phyloP scores from a whole-genome alignment of 805 yeast species.

The Diddensiella santjacobensis region DNA sequence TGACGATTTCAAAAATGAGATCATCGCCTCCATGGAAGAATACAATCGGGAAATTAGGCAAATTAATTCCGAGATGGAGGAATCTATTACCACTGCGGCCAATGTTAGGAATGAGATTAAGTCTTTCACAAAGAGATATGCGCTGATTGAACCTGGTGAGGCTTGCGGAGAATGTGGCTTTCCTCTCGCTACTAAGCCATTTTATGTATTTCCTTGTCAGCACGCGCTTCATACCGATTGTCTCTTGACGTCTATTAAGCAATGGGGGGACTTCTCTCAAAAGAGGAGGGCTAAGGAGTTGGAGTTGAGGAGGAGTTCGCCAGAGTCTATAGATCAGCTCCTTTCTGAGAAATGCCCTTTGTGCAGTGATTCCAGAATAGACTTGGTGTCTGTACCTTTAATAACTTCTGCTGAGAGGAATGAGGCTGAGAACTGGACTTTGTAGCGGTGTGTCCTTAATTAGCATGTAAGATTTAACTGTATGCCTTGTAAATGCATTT shows the following conservation, averaged over 20 bases:
- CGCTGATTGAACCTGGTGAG: conserved; percentile 76
- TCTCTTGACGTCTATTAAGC: conserved; percentile 55
- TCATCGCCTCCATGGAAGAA: conserved; percentile 71
- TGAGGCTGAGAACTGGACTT: conserved; percentile 10
- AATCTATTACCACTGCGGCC: conserved; percentile 56
- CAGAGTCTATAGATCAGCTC: conserved; percentile 42
- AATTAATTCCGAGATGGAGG: conserved; percentile 70
- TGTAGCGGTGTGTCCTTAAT: too few relatives aligned
- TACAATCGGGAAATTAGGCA: conserved; percentile 64
- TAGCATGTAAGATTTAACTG: background rate
- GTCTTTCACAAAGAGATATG: conserved; percentile 48
- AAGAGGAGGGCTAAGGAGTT: conserved; percentile 58
- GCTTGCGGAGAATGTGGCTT: conserved; percentile 71
- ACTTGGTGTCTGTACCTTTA: conserved; percentile 64
- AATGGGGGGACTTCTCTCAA: conserved; percentile 62
- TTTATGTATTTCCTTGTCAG: conserved; percentile 81
- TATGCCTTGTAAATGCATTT: background rate
- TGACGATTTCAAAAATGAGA: conserved; percentile 78
- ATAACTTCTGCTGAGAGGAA: conserved; percentile 22
- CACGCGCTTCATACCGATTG: conserved; percentile 92
- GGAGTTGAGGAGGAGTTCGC: conserved; percentile 31
- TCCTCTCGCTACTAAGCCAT: conserved; percentile 67
- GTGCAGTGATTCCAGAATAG: conserved; percentile 76
- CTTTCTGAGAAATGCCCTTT: conserved; percentile 65
- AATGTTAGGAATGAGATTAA: conserved; percentile 59